phyloP scores from a whole-genome alignment of 768 basidiomycete species.

The Leccinum rimulosum region DNA sequence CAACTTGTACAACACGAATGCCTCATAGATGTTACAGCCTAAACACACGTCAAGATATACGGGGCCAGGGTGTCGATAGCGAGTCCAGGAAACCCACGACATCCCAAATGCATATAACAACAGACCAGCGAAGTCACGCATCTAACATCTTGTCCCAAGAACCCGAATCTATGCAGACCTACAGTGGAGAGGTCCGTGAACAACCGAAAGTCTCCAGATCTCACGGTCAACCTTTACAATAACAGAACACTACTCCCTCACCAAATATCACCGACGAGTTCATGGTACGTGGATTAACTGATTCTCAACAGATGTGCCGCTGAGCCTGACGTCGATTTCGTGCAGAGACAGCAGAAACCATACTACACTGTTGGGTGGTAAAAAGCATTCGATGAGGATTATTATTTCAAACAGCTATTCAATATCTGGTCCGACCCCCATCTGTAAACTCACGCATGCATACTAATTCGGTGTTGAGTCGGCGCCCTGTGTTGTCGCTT shows the following conservation, averaged over 20 bases:
- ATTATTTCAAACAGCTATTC: not conserved
- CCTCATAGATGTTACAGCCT: constrained; percentile 38
- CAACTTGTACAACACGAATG: not conserved
- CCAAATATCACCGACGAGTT: not conserved
- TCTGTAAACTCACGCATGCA: not conserved
- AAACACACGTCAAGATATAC: constrained; percentile 55
- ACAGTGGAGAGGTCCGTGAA: constrained; percentile 9
- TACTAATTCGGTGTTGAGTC: not conserved
- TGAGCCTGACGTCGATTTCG: not conserved
- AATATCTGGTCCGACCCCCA: not conserved
- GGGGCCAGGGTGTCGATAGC: constrained; percentile 55
- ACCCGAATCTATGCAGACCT: not conserved
- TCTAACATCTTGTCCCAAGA: constrained; percentile 6
- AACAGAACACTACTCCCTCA: not conserved
- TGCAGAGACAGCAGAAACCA: constrained; percentile 2
- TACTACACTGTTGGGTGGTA: constrained; percentile 13
- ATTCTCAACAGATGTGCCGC: not conserved
- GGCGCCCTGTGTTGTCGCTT: constrained; percentile 2
- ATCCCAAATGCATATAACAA: constrained; percentile 23
- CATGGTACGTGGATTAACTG: constrained; percentile 3
- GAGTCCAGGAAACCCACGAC: constrained; percentile 25
- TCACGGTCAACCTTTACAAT: not conserved
- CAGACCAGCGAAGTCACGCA: not conserved
- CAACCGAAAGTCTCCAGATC: too few relatives aligned
- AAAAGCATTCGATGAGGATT: not conserved